Evolutionary conservation across 371 early-diverging fungal genomes (phyloP).

Genomic region (Lichtheimia ramosa): DNA sequence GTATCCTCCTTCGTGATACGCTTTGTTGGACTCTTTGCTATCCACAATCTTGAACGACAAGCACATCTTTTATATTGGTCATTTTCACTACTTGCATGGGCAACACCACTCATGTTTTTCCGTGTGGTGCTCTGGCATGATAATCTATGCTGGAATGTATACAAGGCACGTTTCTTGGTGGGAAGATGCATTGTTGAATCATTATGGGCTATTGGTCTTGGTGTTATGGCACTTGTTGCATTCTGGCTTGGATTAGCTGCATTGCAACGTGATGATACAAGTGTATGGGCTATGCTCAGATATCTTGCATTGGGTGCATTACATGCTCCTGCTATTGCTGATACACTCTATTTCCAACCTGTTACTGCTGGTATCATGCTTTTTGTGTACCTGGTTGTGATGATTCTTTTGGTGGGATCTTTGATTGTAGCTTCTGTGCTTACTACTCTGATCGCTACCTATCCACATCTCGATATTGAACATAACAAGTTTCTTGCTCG

Average conservation of each 20-base stretch:
- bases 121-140: slow-evolving; percentile 27
- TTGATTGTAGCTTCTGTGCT: slow-evolving; percentile 41
- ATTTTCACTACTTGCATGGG: slow-evolving; percentile 21
- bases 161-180: slow-evolving; percentile 28
- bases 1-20: slow-evolving; percentile 28
- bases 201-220: slow-evolving; percentile 28
- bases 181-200: slow-evolving; percentile 31
- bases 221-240: slow-evolving; percentile 19
- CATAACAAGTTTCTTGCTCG: slow-evolving; percentile 20
- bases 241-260: slow-evolving; percentile 44
- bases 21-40: slow-evolving; percentile 13
- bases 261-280: slow-evolving; percentile 33
- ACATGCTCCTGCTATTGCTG: slow-evolving; percentile 42
- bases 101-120: slow-evolving; percentile 46
- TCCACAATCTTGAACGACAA: slow-evolving; percentile 17
- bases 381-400: slow-evolving; percentile 33
- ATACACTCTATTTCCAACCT: slow-evolving; percentile 37
- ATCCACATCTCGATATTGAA: slow-evolving; percentile 14
- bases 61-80: slow-evolving; percentile 16
- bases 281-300: slow-evolving; percentile 25
- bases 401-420: slow-evolving; percentile 26
- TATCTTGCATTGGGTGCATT: slow-evolving; percentile 41
- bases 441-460: slow-evolving; percentile 29
- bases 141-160: slow-evolving; percentile 28
- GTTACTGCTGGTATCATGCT: slow-evolving; percentile 30